Evolutionary conservation across 2,329 filamentous ascomycete species (phyloP).

Genomic region (Fusarium sp.): DNA sequence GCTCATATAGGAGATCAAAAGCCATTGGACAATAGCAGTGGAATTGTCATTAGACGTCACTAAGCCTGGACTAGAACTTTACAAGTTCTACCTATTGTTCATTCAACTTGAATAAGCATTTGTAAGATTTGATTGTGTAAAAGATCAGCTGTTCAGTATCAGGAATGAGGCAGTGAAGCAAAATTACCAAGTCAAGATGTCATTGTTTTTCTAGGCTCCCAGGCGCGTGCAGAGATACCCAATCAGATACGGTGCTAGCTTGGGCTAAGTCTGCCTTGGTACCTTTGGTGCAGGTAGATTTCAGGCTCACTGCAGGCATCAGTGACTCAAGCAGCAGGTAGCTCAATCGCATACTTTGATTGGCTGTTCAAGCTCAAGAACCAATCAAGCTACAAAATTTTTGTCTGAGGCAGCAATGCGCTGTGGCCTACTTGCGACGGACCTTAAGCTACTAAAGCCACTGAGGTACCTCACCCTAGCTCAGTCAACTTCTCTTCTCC

Average conservation of each 20-base stretch:
- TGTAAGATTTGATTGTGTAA: background rate
- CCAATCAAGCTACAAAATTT: constrained; percentile 50
- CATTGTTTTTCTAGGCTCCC: constrained; percentile 2
- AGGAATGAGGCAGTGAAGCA: background rate
- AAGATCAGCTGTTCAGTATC: background rate
- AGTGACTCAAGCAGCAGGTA: constrained; percentile 47
- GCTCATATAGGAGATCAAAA: no score
- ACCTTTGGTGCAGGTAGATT: constrained; percentile 46
- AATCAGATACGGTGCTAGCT: constrained; percentile 35
- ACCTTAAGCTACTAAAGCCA: constrained; percentile 24
- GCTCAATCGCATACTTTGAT: constrained; percentile 38
- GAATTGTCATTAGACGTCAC: background rate
- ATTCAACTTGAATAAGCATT: background rate
- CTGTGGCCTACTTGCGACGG: constrained; percentile 37
- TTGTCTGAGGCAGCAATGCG: constrained; percentile 54
- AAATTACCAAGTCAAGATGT: background rate
- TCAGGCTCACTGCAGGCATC: constrained; percentile 48
- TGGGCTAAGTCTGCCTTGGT: constrained; percentile 44
- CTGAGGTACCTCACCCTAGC: constrained; percentile 40
- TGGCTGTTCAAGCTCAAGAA: constrained; percentile 45
- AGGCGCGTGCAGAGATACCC: constrained; percentile 12
- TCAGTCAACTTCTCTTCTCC: constrained; percentile 32
- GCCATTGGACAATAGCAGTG: background rate
- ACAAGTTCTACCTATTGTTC: background rate
- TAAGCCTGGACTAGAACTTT: background rate